Base-by-base conservation (phyloP, 176 grass and related monocot genomes). In the Chrysopogon serrulatus region DNA sequence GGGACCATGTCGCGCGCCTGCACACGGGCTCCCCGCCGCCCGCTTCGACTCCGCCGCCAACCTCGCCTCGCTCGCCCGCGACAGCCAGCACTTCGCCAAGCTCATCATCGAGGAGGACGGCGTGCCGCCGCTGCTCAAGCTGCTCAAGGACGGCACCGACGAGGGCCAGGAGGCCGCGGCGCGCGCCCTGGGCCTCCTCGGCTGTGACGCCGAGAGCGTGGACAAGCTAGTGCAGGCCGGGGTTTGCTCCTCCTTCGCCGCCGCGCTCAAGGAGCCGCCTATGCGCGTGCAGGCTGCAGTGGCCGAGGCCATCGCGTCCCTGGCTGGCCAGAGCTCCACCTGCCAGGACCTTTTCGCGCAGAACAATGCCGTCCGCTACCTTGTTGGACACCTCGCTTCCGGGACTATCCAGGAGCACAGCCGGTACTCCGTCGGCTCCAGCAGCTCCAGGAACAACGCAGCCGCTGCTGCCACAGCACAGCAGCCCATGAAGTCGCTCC, bases 391-490 rank as follows among this genome's bases (percentile, higher is more conserved):
- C 53, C 86, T 98, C 26, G 95, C 95, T 2, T 93, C 90, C 0
- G 95, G 94, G 61, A 98, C 95, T 3, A 90, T 98, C 40, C 95
- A 98, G 68, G 95, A 98, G 82, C 95, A 98, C 86, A 93, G 79
- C 90, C 90, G 90, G 67, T 98, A 98, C 83, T 69, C 87, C 4
- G 78, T 94, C 15, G 78, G 78, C 64, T 85, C 83, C 43, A 90
- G 65, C 65, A 90, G 53, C 73, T 86, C 78, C 56, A 85, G 70
- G 83, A 90, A 82, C 34, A 82, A 53, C 28, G n/a, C 32, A 3
- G 37, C 86, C 0, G 70, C 59, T 8, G 14, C 61, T 32, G 28
- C 61, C 61, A 64, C 61, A 0, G 32, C 31, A 12, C 63, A 27
- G 5, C 78, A 65, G 5, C 78, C 24, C 78, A 90, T 90, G 88